Evolutionary conservation across 2,329 filamentous ascomycete species (phyloP).

Genomic region (Aureobasidium pullulans): DNA sequence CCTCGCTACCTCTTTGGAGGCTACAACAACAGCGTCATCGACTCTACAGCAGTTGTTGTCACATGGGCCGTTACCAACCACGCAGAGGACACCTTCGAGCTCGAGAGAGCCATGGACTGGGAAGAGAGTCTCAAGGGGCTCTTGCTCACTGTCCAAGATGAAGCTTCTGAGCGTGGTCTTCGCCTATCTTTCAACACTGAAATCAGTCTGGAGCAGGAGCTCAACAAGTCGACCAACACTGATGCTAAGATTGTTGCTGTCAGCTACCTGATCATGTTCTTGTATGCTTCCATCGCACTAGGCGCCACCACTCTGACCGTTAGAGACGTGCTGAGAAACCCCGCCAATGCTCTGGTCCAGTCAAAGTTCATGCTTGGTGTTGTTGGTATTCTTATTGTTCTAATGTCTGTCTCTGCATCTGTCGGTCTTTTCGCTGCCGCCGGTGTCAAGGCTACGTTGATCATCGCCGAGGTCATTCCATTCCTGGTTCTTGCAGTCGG

Average conservation of each 20-base stretch:
- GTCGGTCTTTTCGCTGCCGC: slow-evolving; percentile 90
- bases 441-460: slow-evolving; percentile 89
- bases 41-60: slow-evolving; percentile 73
- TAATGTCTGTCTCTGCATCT: slow-evolving; percentile 95
- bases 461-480: slow-evolving; percentile 96
- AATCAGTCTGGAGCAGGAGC: slow-evolving; percentile 85
- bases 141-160: slow-evolving; percentile 68
- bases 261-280: slow-evolving; percentile 98
- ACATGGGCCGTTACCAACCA: slow-evolving; percentile 95
- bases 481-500: slow-evolving; percentile 95
- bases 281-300: slow-evolving; percentile 88
- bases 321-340: slow-evolving; percentile 71
- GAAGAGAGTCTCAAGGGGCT: slow-evolving; percentile 69
- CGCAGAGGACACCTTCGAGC: slow-evolving; percentile 61
- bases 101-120: slow-evolving; percentile 78
- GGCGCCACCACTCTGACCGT: slow-evolving; percentile 79
- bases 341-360: slow-evolving; percentile 78
- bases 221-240: slow-evolving; percentile 97
- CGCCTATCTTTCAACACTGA: slow-evolving; percentile 92
- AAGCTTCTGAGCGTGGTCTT: slow-evolving; percentile 70
- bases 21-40: slow-evolving; percentile 58
- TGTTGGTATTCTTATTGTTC: slow-evolving; percentile 85
- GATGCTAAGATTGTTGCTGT: slow-evolving; percentile 94
- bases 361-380: slow-evolving; percentile 97
- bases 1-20: slow-evolving; percentile 82